A percentile compares a stretch with the other conserved stretches of the same genome.
Conservation (phyloP, 2,329 filamentous ascomycete genomes). For the Trichoderma guizhouense region DNA sequence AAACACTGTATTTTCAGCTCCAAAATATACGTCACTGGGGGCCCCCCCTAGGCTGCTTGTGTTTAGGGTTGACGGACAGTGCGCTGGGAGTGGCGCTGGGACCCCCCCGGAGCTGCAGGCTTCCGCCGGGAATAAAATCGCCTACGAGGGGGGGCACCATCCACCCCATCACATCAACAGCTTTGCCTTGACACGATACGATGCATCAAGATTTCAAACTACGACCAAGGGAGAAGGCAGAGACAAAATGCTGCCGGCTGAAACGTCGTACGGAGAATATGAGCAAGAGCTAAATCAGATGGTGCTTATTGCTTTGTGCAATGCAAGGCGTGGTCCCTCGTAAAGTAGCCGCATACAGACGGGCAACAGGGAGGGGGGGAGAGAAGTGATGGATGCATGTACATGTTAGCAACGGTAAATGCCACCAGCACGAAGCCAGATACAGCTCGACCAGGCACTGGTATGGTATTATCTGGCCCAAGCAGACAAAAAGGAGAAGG, state of each 20-base stretch:
- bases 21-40: constrained; percentile 2
- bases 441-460: not conserved
- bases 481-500: not conserved
- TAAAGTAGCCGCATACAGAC: not conserved
- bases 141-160: not conserved
- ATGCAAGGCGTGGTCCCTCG: not conserved
- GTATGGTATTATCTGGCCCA: not conserved
- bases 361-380: not conserved
- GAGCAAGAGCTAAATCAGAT: constrained; percentile 1
- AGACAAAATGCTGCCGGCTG: not conserved
- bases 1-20: not conserved
- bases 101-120: constrained; percentile 1
- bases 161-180: not conserved
- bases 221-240: constrained; percentile 11
- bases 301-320: not conserved
- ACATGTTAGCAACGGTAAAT: not conserved
- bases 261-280: constrained; percentile 6
- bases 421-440: not conserved
- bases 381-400: not conserved
- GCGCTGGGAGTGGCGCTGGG: constrained; percentile 6
- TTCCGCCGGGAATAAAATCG: constrained; percentile 17
- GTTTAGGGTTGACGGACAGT: constrained; percentile 6
- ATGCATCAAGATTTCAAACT: not conserved
- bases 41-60: not conserved
- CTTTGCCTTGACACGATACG: not conserved